Base-by-base conservation (phyloP, 495 filamentous ascomycete genomes). In the Penicillium longicatenatum region DNA sequence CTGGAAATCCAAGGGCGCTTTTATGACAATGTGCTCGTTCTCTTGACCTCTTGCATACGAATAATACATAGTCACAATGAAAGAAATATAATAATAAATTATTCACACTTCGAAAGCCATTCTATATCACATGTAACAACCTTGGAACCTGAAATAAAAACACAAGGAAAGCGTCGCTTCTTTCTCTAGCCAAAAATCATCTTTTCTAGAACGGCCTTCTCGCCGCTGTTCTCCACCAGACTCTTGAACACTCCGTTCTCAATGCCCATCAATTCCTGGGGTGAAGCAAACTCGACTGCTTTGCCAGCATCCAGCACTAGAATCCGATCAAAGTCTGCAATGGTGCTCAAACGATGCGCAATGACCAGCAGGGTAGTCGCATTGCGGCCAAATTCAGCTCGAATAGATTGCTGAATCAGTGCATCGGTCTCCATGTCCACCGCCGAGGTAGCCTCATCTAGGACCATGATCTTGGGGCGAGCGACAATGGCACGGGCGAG, bases 371-470 rank as follows among this genome's bases (percentile, higher is more conserved):
- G 69, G 0, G 91, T 93, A 11, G 81, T 79, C n/a, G 84, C 84
- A 56, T 86, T 82, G 9, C 77, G 80, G 10, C 73, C 75, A 54
- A 94, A 95, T 67, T 92, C 89, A 47, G 89, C 84, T 16, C 91
- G 82, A 59, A 96, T 95, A 48, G 83, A 88, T 12, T 87, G 80
- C 72, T 96, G 91, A 60, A 97, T 94, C 16, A 93, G 74, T 6
- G 82, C 76, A 69, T 97, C 92, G 0, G 90, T 94, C 37, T 86
- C 82, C 86, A 91, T 92, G 70, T 96, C 92, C 5, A 97, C 90
- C 3, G 92, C 89, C 5, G 85, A 89, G 0, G 92, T 97, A 0
- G 92, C 92, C 73, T 97, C 92, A 66, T 97, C 92, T 10, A 97
- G 80, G 9, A 97, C 85, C 82, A 97, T 88, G 57, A 97, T 87